These are phyloP conservation scores for Epichloe scottii DNA, from an alignment of 2,329 filamentous ascomycete genomes.

Conservation along the genomic window DNA sequence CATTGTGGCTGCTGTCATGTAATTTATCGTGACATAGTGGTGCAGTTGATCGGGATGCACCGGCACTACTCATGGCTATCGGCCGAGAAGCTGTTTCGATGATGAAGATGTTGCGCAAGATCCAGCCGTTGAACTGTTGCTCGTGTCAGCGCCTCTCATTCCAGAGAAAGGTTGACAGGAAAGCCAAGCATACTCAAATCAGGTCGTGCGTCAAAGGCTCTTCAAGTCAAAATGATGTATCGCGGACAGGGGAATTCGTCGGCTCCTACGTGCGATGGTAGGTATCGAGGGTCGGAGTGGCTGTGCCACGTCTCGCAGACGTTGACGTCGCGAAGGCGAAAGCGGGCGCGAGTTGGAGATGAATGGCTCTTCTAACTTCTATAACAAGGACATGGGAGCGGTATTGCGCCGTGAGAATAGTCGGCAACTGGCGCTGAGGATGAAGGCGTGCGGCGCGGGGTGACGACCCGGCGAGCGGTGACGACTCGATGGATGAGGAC, in stretches of 20 bases:
- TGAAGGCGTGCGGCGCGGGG: neutral
- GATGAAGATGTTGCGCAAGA: neutral
- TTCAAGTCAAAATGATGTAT: neutral
- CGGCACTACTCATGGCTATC: slow-evolving; percentile 19
- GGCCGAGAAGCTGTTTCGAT: slow-evolving; percentile 3
- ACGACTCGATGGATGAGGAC: neutral
- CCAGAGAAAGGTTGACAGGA: neutral
- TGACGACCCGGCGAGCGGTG: neutral
- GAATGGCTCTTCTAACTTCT: slow-evolving; percentile 23
- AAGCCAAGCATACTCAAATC: neutral
- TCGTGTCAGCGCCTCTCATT: neutral
- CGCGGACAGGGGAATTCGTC: neutral
- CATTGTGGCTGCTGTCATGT: slow-evolving; percentile 2
- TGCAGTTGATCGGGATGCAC: slow-evolving; percentile 15
- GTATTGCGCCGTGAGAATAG: neutral
- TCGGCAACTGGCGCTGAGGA: neutral
- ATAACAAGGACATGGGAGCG: slow-evolving; percentile 23
- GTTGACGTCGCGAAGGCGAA: slow-evolving; percentile 6
- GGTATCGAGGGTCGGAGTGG: neutral
- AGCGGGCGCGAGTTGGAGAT: slow-evolving; percentile 6
- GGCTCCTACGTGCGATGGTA: neutral
- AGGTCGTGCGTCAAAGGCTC: neutral
- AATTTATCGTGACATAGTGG: slow-evolving; percentile 14
- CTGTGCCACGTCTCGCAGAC: slow-evolving; percentile 1
- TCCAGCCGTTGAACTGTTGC: neutral